Evolutionary conservation across 2,329 filamentous ascomycete genomes (phyloP), one percentile per base, ranked within the genome.

Genomic region (Sporothrix inflata): DNA sequence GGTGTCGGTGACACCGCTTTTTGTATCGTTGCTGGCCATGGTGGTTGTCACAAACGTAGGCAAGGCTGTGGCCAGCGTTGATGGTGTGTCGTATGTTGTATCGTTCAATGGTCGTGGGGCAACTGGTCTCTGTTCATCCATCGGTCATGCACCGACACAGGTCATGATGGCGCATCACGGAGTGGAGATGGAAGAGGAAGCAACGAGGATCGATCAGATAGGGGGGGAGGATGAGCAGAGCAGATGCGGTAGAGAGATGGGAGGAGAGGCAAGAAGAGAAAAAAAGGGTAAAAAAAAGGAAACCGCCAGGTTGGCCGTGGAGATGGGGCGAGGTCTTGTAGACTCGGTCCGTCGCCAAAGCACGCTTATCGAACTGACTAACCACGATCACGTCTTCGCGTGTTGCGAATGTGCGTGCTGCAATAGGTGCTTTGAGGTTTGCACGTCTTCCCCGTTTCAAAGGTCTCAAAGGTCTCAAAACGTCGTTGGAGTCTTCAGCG

Each of bases 331-430:
- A 65, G 38, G 12, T 65, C 60, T 66, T 67, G 63, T 49, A 67
- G 42, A 49, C 63, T 49, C 27, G 8, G 63, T n/a, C 45, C 16
- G 63, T 67, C 63, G 24, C 63, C 61, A 19, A 34, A 12, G 24
- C 16, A 67, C 14, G 42, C 24, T 30, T 66, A n/a, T 30, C 19
- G 21, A 68, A 40, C 47, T 34, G n/a, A 27, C 47, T 40, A 40
- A 49, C 30, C 49, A 19, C 34, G 24, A 71, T 71, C 60, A 71
- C 70, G 70, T 66, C 70, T 71, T 71, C 51, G 24, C 24, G 24
- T 63, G 24, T 51, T 57, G 21, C 12, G 24, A 53, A 47, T 63
- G 57, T 34, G 34, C 57, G 42, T 49, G 63, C 42, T 21, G 42
- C 42, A 30, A 45, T 40, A 40, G 11, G 8, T 65, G 24, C 7